Base-by-base conservation (phyloP, 495 filamentous ascomycete genomes). In the Xylaria venustula region DNA sequence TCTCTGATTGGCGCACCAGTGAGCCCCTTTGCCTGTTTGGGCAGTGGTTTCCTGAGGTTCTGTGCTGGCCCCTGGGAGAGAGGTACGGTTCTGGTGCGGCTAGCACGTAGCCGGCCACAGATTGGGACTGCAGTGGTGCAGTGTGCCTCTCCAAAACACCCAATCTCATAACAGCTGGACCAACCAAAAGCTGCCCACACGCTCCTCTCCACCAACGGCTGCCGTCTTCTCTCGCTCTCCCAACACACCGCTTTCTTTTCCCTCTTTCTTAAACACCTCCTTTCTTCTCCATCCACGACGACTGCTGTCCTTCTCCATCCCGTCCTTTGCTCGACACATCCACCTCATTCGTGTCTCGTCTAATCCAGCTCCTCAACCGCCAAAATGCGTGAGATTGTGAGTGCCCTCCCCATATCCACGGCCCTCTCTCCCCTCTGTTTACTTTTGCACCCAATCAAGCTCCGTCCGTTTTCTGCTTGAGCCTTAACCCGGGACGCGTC, bases 371-470 rank as follows among this genome's bases (percentile, higher is more conserved):
- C 54, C 52, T 55, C 64, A 65, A 73, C 71, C 69, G 54, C 65
- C 82, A 88, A 79, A 68, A 96, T 96, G 91, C 91, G 92, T 88
- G 91, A 96, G 85, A 96, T 96, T 75, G 91, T 93, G 84, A 77
- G 90, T 89, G 44, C 58, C 61, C 61, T 41, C 58, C 25, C 56
- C 66, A 63, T 64, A 28, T 48, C 37, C 48, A 26, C 15, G 23
- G 19, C 25, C 6, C 34, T 67, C 62, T 51, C 17, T 44, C 68
- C 73, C 73, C 67, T 65, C 72, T 70, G 64, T 73, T 71, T 67
- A 69, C 67, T 65, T 92, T 77, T 88, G 90, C 81, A 87, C 92
- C 67, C 88, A 91, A 76, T 91, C 90, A 76, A 89, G 89, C 40
- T 40, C 50, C 36, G 9, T 42, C 23, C 19, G n/a, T 51, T 55